Evolutionary conservation across 768 basidiomycete genomes (phyloP).

Genomic region (Coprinopsis strossmayeri): DNA sequence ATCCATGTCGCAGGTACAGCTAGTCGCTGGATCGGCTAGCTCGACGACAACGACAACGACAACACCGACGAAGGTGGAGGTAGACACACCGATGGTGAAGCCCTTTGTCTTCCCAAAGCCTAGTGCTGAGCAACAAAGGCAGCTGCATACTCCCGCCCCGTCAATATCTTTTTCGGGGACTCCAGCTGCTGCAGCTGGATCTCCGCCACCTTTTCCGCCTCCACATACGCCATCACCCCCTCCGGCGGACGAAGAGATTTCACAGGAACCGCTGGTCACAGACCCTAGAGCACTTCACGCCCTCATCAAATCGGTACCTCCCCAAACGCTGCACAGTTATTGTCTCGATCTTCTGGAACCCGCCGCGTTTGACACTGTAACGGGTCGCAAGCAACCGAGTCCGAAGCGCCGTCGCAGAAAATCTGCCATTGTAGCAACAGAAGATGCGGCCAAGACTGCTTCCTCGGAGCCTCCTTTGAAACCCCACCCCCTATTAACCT

Average conservation of each 20-base stretch:
- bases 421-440: background rate
- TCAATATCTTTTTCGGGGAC: conserved; percentile 2
- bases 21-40: conserved; percentile 3
- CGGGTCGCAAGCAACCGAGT: background rate
- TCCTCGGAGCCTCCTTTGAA: background rate
- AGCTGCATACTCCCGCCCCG: conserved; percentile 6
- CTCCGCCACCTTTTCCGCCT: conserved; percentile 15
- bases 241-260: conserved; percentile 12
- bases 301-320: conserved; percentile 53
- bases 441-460: background rate
- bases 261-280: conserved; percentile 19
- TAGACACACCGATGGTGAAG: no score
- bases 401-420: background rate
- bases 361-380: conserved; percentile 26
- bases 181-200: background rate
- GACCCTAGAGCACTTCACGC: conserved; percentile 39
- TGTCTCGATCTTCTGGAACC: conserved; percentile 41
- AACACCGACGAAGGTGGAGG: background rate
- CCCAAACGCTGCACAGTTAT: conserved; percentile 62
- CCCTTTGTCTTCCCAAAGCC: background rate
- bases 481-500: conserved; percentile 17
- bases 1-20: background rate
- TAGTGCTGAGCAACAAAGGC: background rate
- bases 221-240: conserved; percentile 31
- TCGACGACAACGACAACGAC: conserved; percentile 1